Percentiles rank a stretch among this genome's conserved stretches.
Evolutionary conservation across 2,329 filamentous ascomycete genomes (phyloP).

Genomic region (Stagonosporopsis chrysanthemi): DNA sequence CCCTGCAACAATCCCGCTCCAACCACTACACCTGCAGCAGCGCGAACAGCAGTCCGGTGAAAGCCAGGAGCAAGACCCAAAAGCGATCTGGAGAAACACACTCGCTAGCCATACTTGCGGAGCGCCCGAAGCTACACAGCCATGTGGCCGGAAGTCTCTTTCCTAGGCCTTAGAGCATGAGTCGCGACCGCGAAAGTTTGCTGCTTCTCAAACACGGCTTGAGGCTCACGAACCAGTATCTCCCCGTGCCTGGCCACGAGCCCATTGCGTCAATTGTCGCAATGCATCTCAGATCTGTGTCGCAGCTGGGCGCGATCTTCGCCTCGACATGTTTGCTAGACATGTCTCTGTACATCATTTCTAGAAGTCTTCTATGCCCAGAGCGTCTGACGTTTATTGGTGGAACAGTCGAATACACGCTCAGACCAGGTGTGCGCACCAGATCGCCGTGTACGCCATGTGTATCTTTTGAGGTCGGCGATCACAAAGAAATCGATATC

Average conservation of each 20-base stretch:
- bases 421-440: constrained; percentile 1
- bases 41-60: constrained; percentile 13
- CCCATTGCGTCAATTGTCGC: constrained; percentile 1
- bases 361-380: constrained; percentile 9
- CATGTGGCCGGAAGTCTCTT: constrained; percentile 1
- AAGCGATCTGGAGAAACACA: constrained; percentile 16
- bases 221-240: constrained; percentile 3
- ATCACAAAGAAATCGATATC: constrained; percentile 9
- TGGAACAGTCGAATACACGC: constrained; percentile 8
- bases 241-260: constrained; percentile 4
- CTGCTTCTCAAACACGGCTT: constrained; percentile 14
- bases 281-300: constrained; percentile 6
- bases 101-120: constrained; percentile 5
- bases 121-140: constrained; percentile 11
- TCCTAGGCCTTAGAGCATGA: constrained; percentile 8
- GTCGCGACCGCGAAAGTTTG: constrained; percentile 18
- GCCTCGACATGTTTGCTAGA: background rate
- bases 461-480: constrained; percentile 9
- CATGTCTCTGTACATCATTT: constrained; percentile 6
- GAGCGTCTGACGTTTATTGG: constrained; percentile 9
- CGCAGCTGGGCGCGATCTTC: background rate
- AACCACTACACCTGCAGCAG: constrained; percentile 10
- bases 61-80: constrained; percentile 16
- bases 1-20: constrained; percentile 8
- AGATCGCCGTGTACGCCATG: background rate